Base-by-base conservation (phyloP, 1,139 yeast genomes). In the Kodamaea sp. region DNA sequence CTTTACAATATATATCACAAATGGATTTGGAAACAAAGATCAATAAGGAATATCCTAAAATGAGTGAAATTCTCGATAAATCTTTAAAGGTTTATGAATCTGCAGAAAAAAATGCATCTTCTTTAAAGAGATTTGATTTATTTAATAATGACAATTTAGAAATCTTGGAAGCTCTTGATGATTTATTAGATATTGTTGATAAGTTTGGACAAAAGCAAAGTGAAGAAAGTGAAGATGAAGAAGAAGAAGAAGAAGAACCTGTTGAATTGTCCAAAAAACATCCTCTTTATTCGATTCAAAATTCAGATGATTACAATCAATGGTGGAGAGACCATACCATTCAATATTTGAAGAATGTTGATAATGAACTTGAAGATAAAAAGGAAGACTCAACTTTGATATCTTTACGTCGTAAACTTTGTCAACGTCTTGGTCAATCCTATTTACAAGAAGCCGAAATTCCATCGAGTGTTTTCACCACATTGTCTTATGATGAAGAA, bases 391-490 rank as follows among this genome's bases (percentile, higher is more conserved):
- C 32, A 6, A 46, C 43, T 11, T 35, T 51, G 12, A 24, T 41
- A 4, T 36, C 44, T 6, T 60, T 73, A 43, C 61, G 62, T 39
- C 60, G 69, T 33, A 58, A 64, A 31, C 62, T 78, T 6, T 65
- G 73, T 37, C 68, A 70, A 41, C 65, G 76, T 36, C 52, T 81
- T 24, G 92, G 90, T 2, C 83, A 81, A 50, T 68, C 81, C 7
- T 75, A 70, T 46, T 62, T 84, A 37, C 77, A 75, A 60, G 79
- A 80, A 48, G 80, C 89, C 1, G 88, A 82, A 55, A 65, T 60
- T 24, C 84, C 85, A 2, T 63, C 81, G 2, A 61, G 62, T n/a
- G 68, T 73, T 2, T 84, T 68, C 56, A 73, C 84, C 12, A 58
- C 78, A 1, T 65, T 81, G 42, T 70, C 70, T 27, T 84, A 83